Percentiles rank a stretch among this genome's conserved stretches.
Conservation (phyloP, 805 yeast species). For the Candida fluviatilis region DNA sequence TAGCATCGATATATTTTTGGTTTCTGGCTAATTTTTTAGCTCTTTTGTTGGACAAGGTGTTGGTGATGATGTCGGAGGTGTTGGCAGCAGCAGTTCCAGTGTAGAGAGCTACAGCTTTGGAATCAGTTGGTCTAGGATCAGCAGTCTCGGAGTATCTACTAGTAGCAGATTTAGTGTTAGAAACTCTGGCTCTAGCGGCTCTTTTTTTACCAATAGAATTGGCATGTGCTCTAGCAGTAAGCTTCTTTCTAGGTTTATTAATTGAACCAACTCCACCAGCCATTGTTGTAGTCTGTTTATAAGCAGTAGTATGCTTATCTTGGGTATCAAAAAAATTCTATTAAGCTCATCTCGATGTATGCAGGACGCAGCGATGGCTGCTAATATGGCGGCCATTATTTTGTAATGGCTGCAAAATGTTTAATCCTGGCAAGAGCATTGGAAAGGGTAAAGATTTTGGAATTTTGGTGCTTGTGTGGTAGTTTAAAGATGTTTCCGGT, state of each 20-base stretch:
- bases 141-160: slow-evolving; percentile 33
- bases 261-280: slow-evolving; percentile 54
- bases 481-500: too few species aligned
- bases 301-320: background rate
- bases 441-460: too few species aligned
- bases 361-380: background rate
- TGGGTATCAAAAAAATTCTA: background rate
- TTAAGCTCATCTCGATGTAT: slow-evolving; percentile 2
- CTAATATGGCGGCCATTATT: background rate
- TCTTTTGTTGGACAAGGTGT: slow-evolving; percentile 70
- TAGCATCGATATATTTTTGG: slow-evolving; percentile 60
- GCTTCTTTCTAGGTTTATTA: slow-evolving; percentile 70
- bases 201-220: slow-evolving; percentile 51
- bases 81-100: slow-evolving; percentile 30
- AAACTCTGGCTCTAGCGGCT: slow-evolving; percentile 43
- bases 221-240: slow-evolving; percentile 48
- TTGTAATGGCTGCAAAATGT: too few species aligned
- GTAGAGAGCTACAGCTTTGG: slow-evolving; percentile 42
- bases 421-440: too few species aligned
- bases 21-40: slow-evolving; percentile 78
- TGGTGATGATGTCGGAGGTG: slow-evolving; percentile 45
- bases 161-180: slow-evolving; percentile 45
- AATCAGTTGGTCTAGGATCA: slow-evolving; percentile 40
- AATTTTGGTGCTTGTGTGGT: too few species aligned
- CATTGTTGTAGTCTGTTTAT: slow-evolving; percentile 5